Evolutionary conservation across 345 rosid genomes (phyloP), one percentile per base, ranked within the genome.

Genomic region (Euphorbia peplus): DNA sequence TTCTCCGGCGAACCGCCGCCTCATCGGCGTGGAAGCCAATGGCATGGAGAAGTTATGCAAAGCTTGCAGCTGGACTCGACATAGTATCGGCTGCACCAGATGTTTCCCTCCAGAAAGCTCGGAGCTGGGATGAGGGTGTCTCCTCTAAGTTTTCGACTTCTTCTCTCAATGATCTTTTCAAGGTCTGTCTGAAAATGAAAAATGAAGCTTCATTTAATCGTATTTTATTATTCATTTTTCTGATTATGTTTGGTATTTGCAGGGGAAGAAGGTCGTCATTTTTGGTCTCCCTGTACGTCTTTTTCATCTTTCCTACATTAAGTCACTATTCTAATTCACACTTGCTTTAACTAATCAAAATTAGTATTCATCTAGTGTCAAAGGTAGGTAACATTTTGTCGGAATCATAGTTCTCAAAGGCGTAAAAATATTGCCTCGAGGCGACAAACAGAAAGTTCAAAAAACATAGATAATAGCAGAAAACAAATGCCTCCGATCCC

Each of bases 241-340:
- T 56, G 25, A 53, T 63, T n/a, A 16, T 37, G n/a, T 66, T 35
- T 57, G 29, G n/a, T 63, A 19, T 24, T 78, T 82, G 22, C 93
- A 93, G 98, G 97, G 88, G 26, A 93, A 90, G 83, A 90, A 89
- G 83, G 96, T 93, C 16, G 90, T 90, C 78, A 85, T 87, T 81
- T 93, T 93, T 83, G 98, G 97, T 7, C 88, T 89, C 35, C 96
- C 96, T 66, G 97, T 93, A 82, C 87, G 86, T 3, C 28, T 12
- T 72, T 57, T 37, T 13, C n/a, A n/a, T n/a, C n/a, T n/a, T n/a
- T n/a, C n/a, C n/a, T n/a, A n/a, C n/a, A n/a, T n/a, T n/a, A n/a
- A n/a, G n/a, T n/a, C n/a, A n/a, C n/a, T n/a, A n/a, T n/a, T n/a
- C n/a, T n/a, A n/a, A n/a, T n/a, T n/a, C n/a, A n/a, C n/a, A n/a